Conservation (phyloP, 495 filamentous ascomycete genomes). For the Zalerion maritima region DNA sequence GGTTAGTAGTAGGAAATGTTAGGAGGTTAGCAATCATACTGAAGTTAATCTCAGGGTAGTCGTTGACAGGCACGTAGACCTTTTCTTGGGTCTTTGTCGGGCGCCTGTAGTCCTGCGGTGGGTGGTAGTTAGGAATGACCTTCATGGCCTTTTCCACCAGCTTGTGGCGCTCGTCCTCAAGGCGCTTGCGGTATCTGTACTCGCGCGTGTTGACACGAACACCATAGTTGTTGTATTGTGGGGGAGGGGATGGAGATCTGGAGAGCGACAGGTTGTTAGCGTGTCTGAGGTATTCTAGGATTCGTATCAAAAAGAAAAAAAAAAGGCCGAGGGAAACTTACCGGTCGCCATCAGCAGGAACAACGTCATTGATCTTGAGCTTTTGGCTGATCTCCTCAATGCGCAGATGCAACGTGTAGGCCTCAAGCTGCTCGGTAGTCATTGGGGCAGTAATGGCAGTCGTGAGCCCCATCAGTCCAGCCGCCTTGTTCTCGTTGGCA, state of each 20-base stretch:
- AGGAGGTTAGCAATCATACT: slow-evolving; percentile 99
- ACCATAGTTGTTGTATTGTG: slow-evolving; percentile 97
- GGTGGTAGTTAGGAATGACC: slow-evolving; percentile 95
- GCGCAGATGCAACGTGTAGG: slow-evolving; percentile 85
- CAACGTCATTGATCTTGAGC: slow-evolving; percentile 93
- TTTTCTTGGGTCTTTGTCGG: slow-evolving; percentile 99
- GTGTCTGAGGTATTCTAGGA: slow-evolving; percentile 4
- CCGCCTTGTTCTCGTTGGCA: slow-evolving; percentile 90
- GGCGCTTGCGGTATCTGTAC: slow-evolving; percentile 89
- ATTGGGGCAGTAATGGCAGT: slow-evolving; percentile 93
- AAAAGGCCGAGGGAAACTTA: slow-evolving; percentile 26
- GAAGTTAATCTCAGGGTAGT: slow-evolving; percentile 99
- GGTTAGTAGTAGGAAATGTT: slow-evolving; percentile 53
- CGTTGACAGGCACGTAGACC: slow-evolving; percentile 99
- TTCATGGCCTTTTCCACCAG: slow-evolving; percentile 96
- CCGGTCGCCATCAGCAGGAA: slow-evolving; percentile 89
- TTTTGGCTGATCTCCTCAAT: slow-evolving; percentile 99
- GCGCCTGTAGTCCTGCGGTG: slow-evolving; percentile 91
- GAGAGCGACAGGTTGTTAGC: slow-evolving; percentile 6
- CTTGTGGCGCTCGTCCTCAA: slow-evolving; percentile 97
- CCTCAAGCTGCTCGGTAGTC: slow-evolving; percentile 95
- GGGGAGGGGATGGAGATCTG: slow-evolving; percentile 88
- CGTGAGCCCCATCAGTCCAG: slow-evolving; percentile 91
- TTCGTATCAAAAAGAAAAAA: neutral
- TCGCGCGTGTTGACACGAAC: slow-evolving; percentile 96